Evolutionary conservation across 768 basidiomycete species (phyloP).

Genomic region (Antrodiella citrinella): DNA sequence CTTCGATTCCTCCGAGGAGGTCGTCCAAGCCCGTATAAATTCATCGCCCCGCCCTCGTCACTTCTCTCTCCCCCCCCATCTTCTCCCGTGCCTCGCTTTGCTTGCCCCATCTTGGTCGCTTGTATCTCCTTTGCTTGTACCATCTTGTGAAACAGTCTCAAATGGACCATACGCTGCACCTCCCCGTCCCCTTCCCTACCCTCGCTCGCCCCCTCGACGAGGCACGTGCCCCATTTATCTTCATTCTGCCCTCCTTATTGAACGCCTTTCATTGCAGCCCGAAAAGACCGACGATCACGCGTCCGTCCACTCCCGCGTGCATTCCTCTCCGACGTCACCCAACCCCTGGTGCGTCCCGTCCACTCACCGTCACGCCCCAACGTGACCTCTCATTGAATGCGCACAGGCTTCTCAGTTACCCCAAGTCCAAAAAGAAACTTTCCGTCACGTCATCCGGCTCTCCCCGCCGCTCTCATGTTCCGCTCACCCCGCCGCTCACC

Average conservation of each 20-base stretch:
- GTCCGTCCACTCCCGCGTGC: not conserved
- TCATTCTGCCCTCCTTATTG: conserved; percentile 19
- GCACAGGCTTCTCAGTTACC: not conserved
- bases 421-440: not conserved
- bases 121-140: not conserved
- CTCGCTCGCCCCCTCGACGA: conserved; percentile 4
- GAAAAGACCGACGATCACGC: not conserved
- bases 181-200: not conserved
- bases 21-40: too few species aligned
- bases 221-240: too few species aligned
- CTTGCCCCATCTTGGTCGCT: not conserved
- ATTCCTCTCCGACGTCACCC: not conserved
- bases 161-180: not conserved
- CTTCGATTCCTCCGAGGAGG: too few species aligned
- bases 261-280: not conserved
- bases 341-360: not conserved
- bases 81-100: not conserved
- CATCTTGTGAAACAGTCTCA: not conserved
- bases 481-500: conserved; percentile 64
- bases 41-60: conserved; percentile 4
- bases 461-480: conserved; percentile 22
- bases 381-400: too few species aligned
- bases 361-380: not conserved
- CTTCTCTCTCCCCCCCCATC: not conserved
- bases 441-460: not conserved